Percentiles rank a stretch among this genome's conserved stretches.
phyloP scores from a whole-genome alignment of 192 early-diverging fungal species.

The Mortierella hygrophila region DNA sequence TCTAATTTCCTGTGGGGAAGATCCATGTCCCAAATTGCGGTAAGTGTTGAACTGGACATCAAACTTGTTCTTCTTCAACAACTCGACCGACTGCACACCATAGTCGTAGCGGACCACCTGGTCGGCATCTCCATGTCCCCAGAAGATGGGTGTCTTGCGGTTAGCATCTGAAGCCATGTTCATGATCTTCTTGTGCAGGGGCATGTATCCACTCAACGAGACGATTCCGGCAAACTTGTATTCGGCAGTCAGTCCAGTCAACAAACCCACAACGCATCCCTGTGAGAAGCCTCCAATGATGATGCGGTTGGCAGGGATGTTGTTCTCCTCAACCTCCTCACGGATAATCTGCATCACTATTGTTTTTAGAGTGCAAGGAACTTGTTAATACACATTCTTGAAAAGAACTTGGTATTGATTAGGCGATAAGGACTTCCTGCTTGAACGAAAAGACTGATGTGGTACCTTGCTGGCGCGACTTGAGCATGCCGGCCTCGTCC shows the following conservation, averaged over 20 bases:
- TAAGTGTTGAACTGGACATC: conserved; percentile 84
- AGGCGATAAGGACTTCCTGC: neutral
- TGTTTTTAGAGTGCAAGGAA: neutral
- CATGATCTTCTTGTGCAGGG: conserved; percentile 65
- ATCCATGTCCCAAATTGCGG: conserved; percentile 81
- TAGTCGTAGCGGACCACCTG: conserved; percentile 76
- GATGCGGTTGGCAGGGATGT: conserved; percentile 87
- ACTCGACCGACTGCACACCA: conserved; percentile 76
- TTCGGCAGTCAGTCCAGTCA: conserved; percentile 80
- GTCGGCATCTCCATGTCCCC: conserved; percentile 90
- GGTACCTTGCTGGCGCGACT: conserved; percentile 43
- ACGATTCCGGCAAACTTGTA: conserved; percentile 61
- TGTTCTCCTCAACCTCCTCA: conserved; percentile 77
- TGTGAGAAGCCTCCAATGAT: conserved; percentile 98
- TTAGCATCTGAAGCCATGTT: conserved; percentile 72
- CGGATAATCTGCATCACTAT: conserved; percentile 63
- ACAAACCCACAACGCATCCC: conserved; percentile 82
- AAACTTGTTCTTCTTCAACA: conserved; percentile 72
- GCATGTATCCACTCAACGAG: conserved; percentile 85
- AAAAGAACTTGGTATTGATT: neutral
- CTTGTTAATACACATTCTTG: neutral
- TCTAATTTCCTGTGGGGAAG: conserved; percentile 74
- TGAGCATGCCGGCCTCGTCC: conserved; percentile 82
- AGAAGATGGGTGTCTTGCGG: conserved; percentile 82
- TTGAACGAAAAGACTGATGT: neutral